Conservation (phyloP, 306 rosid genomes). For the Dalbergia cultrata region DNA sequence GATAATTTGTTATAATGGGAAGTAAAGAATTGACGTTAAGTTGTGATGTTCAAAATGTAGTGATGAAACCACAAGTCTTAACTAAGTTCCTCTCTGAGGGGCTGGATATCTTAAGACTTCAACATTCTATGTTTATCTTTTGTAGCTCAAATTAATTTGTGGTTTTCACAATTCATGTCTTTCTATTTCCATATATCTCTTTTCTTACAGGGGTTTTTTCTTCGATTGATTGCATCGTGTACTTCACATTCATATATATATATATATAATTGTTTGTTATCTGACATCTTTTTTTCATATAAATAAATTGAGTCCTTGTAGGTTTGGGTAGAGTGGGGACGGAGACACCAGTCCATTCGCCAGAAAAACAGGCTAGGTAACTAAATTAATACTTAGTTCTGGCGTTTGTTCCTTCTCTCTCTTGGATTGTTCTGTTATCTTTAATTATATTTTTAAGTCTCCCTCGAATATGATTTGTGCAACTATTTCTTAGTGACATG, state of each 20-base stretch:
- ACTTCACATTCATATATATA: neutral
- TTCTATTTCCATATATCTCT: slow-evolving; percentile 37
- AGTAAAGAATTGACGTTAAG: slow-evolving; percentile 12
- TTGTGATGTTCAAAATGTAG: slow-evolving; percentile 27
- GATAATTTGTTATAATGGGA: slow-evolving; percentile 30
- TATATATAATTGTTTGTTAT: slow-evolving; percentile 7
- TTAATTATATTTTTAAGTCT: slow-evolving; percentile 7
- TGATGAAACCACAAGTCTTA: slow-evolving; percentile 33
- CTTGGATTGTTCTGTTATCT: slow-evolving; percentile 14
- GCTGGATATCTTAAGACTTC: slow-evolving; percentile 23
- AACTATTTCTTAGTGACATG: slow-evolving; percentile 17
- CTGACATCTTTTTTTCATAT: slow-evolving; percentile 29
- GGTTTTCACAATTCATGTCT: slow-evolving; percentile 22
- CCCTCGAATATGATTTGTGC: slow-evolving; percentile 22
- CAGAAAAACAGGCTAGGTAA: slow-evolving; percentile 73
- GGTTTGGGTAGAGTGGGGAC: slow-evolving; percentile 91
- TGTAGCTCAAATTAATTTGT: slow-evolving; percentile 20
- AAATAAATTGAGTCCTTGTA: slow-evolving; percentile 47
- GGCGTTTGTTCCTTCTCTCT: slow-evolving; percentile 10
- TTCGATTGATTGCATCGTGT: slow-evolving; percentile 32
- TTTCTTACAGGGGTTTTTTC: slow-evolving; percentile 14
- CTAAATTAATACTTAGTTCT: slow-evolving; percentile 22
- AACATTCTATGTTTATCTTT: slow-evolving; percentile 17
- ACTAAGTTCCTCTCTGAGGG: slow-evolving; percentile 28
- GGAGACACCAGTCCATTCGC: slow-evolving; percentile 85